These are phyloP conservation scores for Entoloma clypeatum DNA, from an alignment of 1,284 basidiomycete species.

Conservation along the genomic window DNA sequence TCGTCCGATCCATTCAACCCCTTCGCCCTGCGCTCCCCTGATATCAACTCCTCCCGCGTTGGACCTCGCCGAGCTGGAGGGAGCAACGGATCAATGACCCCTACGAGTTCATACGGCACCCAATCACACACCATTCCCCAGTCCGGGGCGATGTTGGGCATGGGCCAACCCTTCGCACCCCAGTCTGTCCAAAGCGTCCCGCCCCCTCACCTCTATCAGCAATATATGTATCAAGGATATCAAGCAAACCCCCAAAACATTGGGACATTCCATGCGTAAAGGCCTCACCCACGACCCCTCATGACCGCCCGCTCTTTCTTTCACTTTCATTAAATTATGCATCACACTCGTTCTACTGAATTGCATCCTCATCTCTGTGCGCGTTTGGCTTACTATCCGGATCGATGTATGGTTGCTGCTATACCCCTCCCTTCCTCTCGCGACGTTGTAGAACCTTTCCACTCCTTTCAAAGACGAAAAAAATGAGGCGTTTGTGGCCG, in stretches of 20 bases:
- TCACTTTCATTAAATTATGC: slow-evolving; percentile 27
- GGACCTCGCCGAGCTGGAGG: slow-evolving; percentile 49
- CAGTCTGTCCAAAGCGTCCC: slow-evolving; percentile 62
- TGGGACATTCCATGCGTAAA: slow-evolving; percentile 72
- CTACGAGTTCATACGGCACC: slow-evolving; percentile 50
- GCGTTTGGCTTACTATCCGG: slow-evolving; percentile 29
- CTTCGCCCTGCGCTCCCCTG: slow-evolving; percentile 63
- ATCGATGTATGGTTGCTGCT: slow-evolving; percentile 26
- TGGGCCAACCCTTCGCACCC: slow-evolving; percentile 57
- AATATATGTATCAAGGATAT: slow-evolving; percentile 80
- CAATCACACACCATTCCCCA: slow-evolving; percentile 60
- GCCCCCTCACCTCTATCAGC: slow-evolving; percentile 71
- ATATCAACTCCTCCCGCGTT: slow-evolving; percentile 48
- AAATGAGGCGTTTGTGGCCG: slow-evolving; percentile 23
- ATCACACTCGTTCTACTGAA: slow-evolving; percentile 36
- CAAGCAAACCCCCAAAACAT: slow-evolving; percentile 70
- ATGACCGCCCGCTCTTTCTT: slow-evolving; percentile 23
- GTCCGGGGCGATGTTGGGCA: slow-evolving; percentile 51
- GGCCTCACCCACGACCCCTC: slow-evolving; percentile 16
- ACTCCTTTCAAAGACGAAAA: slow-evolving; percentile 30
- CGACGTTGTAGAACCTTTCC: slow-evolving; percentile 32
- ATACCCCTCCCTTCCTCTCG: slow-evolving; percentile 32
- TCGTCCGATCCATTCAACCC: slow-evolving; percentile 72
- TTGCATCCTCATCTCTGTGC: slow-evolving; percentile 18
- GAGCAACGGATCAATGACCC: slow-evolving; percentile 36